Evolutionary conservation across 106 monocot genomes (phyloP), one percentile per base, ranked within the genome.

Genomic region (Allium cepa): DNA sequence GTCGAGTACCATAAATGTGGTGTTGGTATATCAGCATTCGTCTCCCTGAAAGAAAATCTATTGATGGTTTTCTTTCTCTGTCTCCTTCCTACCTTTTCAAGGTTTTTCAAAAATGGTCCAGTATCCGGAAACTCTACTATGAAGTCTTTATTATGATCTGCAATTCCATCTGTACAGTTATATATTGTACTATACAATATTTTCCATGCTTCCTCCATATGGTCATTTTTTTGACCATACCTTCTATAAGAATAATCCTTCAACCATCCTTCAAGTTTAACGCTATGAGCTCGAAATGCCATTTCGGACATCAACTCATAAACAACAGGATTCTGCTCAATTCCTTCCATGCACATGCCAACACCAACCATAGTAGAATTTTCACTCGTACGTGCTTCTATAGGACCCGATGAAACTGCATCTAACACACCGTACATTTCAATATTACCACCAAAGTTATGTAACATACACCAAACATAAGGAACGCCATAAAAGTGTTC

Each of bases 291-390:
- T 46, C 79, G 88, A 77, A 97, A 97, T 77, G 92, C 97, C 97
- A 97, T 97, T 80, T 97, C 97, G 77, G 97, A 90, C 97, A 97
- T 97, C 8, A 97, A 75, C 60, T 97, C 92, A 75, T 92, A 92
- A 6, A 97, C 97, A 57, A 97, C 89, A 28, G 97, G 97, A 59
- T 97, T 97, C 7, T 97, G 97, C 68, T 97, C 97, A 62, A 90
- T 97, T 68, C 97, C 97, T 82, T 97, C 97, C 97, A 97, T 97
- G 75, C 92, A 97, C 97, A 97, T 89, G 56, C 97, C 97, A 69
- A 97, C 97, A 57, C 97, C 97, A 74, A 97, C 82, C 92, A 97
- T 92, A 51, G 97, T 89, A 59, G 97, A 97, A 72, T 92, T 92
- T 56, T 71, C 8, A 71, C 87, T 89, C 7, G 65, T 14, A 64